A percentile compares a stretch with the other conserved stretches of the same genome.
Evolutionary conservation across 768 basidiomycete genomes (phyloP).

Genomic region (Porpolomopsis calyptriformis): DNA sequence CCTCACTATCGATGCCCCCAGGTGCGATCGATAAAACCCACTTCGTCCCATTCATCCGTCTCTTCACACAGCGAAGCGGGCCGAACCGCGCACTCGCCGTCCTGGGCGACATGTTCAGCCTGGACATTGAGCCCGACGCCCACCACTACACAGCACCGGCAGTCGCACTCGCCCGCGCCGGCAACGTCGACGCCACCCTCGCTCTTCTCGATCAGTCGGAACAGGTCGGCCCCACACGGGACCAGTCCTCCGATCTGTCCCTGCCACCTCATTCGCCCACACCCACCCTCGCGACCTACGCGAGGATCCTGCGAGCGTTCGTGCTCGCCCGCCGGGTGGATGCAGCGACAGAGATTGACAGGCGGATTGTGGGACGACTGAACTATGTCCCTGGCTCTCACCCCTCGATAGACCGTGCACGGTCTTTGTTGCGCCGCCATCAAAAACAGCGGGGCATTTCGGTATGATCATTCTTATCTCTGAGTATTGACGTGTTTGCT

Average conservation of each 20-base stretch:
- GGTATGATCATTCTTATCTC: too few species aligned
- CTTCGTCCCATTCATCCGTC: conserved; percentile 46
- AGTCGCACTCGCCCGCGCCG: conserved; percentile 32
- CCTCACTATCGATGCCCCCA: conserved; percentile 17
- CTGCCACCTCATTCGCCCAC: neutral
- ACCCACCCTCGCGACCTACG: conserved; percentile 26
- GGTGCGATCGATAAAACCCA: conserved; percentile 19
- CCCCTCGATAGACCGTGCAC: neutral
- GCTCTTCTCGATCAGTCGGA: conserved; percentile 35
- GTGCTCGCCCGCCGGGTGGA: conserved; percentile 18
- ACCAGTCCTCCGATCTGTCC: neutral
- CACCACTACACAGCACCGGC: conserved; percentile 43
- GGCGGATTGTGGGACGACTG: conserved; percentile 16
- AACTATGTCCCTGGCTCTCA: conserved; percentile 1
- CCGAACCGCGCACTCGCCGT: conserved; percentile 27
- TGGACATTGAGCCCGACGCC: conserved; percentile 34
- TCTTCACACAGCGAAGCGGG: conserved; percentile 24
- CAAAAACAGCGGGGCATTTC: neutral
- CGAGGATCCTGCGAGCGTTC: conserved; percentile 29
- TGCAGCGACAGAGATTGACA: conserved; percentile 24
- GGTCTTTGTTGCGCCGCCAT: neutral
- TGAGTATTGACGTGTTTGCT: neutral
- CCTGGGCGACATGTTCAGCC: conserved; percentile 40
- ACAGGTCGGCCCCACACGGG: conserved; percentile 1
- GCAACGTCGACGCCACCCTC: conserved; percentile 26